Evolutionary conservation across 768 basidiomycete species (phyloP).

Genomic region (Ephemerocybe angulata): DNA sequence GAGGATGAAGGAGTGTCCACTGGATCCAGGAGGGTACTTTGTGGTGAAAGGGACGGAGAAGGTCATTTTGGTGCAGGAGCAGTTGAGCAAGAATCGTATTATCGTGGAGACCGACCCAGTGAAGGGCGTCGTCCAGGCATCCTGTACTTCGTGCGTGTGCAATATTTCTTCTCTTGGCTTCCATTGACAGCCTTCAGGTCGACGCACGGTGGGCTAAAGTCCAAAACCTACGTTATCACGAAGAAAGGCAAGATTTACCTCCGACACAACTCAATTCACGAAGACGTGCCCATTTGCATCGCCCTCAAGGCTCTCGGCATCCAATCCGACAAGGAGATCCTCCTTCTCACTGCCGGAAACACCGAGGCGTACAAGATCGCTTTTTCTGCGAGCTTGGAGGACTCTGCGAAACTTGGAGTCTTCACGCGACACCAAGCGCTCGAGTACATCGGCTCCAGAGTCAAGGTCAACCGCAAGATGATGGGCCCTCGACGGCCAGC

Average conservation of each 20-base stretch:
- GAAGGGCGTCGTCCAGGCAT: constrained; percentile 90
- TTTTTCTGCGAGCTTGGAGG: constrained; percentile 91
- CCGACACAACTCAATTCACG: constrained; percentile 95
- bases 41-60: constrained; percentile 99
- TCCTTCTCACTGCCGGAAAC: constrained; percentile 88
- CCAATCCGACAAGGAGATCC: constrained; percentile 96
- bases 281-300: constrained; percentile 94
- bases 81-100: constrained; percentile 97
- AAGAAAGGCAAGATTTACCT: constrained; percentile 95
- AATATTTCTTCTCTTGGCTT: constrained; percentile 1
- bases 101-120: constrained; percentile 93
- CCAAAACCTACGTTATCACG: constrained; percentile 95
- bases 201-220: constrained; percentile 82
- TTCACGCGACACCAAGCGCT: constrained; percentile 92
- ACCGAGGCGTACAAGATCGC: constrained; percentile 82
- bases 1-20: constrained; percentile 93
- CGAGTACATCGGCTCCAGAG: constrained; percentile 91
- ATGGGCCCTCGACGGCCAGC: constrained; percentile 80
- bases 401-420: constrained; percentile 85
- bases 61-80: constrained; percentile 98
- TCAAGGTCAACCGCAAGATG: constrained; percentile 80
- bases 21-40: constrained; percentile 99
- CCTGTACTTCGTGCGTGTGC: constrained; percentile 84
- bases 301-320: constrained; percentile 96
- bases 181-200: constrained; percentile 43